phyloP scores from a whole-genome alignment of 2,329 filamentous ascomycete genomes.

The Sclerotiophoma versabilis region DNA sequence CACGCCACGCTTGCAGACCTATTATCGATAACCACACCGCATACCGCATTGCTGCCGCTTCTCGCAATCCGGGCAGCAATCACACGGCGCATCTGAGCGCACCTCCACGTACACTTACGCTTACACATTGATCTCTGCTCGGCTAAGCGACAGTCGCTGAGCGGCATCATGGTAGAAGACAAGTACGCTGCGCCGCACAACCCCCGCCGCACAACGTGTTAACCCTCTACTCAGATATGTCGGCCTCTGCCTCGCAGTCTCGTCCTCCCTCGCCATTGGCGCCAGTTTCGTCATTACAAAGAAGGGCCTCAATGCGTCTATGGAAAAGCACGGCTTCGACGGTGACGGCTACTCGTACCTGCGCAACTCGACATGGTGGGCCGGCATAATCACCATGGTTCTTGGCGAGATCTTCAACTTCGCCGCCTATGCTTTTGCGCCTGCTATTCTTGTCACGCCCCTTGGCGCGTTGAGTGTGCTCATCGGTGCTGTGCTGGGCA shows the following conservation, averaged over 20 bases:
- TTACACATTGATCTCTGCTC: slow-evolving; percentile 3
- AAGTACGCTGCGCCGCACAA: slow-evolving; percentile 44
- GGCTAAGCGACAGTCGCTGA: slow-evolving; percentile 15
- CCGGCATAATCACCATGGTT: slow-evolving; percentile 85
- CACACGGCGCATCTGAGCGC: slow-evolving; percentile 7
- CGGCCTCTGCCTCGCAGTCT: slow-evolving; percentile 50
- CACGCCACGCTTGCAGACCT: background rate
- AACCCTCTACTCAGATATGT: slow-evolving; percentile 48
- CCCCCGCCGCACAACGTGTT: slow-evolving; percentile 17
- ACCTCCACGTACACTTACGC: background rate
- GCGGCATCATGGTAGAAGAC: slow-evolving; percentile 48
- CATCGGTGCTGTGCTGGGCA: slow-evolving; percentile 91
- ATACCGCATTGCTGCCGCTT: background rate
- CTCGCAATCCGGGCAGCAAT: slow-evolving; percentile 1
- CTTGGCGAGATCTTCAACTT: slow-evolving; percentile 97
- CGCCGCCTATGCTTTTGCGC: slow-evolving; percentile 96
- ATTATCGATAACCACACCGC: slow-evolving; percentile 16
- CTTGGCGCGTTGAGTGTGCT: slow-evolving; percentile 92
- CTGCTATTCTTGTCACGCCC: slow-evolving; percentile 97
- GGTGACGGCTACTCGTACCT: slow-evolving; percentile 96
- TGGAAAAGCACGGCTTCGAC: slow-evolving; percentile 91
- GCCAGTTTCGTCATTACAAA: slow-evolving; percentile 99
- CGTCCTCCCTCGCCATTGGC: slow-evolving; percentile 39
- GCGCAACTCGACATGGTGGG: slow-evolving; percentile 97
- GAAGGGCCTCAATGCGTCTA: slow-evolving; percentile 92